Base-by-base conservation (phyloP, 805 yeast genomes). In the Nakazawaea ishiwadae region DNA sequence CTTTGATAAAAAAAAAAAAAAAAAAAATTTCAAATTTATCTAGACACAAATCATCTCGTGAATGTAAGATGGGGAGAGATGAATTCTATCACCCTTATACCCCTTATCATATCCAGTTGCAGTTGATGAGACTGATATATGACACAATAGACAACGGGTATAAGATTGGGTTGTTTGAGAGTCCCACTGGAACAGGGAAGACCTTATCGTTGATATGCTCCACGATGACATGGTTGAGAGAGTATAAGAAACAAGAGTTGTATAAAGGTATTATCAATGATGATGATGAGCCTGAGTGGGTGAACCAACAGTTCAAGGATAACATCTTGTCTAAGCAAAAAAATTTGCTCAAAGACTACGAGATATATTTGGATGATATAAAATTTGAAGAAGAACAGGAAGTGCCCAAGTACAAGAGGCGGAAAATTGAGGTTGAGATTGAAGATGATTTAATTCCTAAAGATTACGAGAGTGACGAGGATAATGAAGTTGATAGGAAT, bases 171-270 rank as follows among this genome's bases (percentile, higher is more conserved):
- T 68, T 90, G 1, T 81, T 90, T 53, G 97, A 90, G 56, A 82
- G 93, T 44, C 98, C 98, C 0, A 90, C 98, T 0, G 98, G 98
- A 5, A 86, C 90, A 1, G 97, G 98, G 3, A 90, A 90, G 59
- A 89, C 97, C 0, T 64, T 91, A 3, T 87, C 96, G 0, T 62
- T 90, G 35, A 84, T 91, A 3, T 91, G 97, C 55, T 77, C 95
- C 0, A 68, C 91, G 0, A 71, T 90, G 74, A 77, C 90, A 0
- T 90, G 96, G 96, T 65, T 90, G 26, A 59, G 91, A 43, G 68
- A 75, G 48, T 38, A 51, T 49, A 18, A 42, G 51, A 47, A 37
- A 37, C 26, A 35, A 27, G n/a, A 27, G 42, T 11, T 41, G 50
- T 18, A 40, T 41, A 34, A 44, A 43, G 51, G 63, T 1, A 55